A percentile compares a stretch with the other conserved stretches of the same genome.
Conservation (phyloP, 1,139 yeast genomes). For the Magnusiomyces sp. region DNA sequence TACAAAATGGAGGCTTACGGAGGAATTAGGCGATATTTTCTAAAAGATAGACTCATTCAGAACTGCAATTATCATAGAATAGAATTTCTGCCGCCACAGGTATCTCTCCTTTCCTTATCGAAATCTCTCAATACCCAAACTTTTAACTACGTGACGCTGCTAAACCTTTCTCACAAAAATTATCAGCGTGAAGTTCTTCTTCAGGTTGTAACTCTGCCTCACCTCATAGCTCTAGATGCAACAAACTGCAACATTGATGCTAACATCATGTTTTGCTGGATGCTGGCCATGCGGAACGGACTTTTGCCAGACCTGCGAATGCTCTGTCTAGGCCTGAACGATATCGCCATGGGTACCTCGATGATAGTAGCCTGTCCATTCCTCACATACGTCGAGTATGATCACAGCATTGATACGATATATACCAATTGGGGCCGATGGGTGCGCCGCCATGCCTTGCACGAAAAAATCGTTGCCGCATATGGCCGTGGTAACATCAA, state of each 20-base stretch:
- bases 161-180: not conserved
- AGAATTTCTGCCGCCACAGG: conserved; percentile 1
- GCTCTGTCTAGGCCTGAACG: not conserved
- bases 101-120: not conserved
- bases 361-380: not conserved
- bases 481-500: conserved; percentile 3
- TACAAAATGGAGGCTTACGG: conserved; percentile 1
- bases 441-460: not conserved
- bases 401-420: conserved; percentile 1
- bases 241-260: conserved; percentile 1
- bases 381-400: not conserved
- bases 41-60: not conserved
- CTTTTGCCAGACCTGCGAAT: conserved; percentile 1
- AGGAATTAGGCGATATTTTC: conserved; percentile 1
- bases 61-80: not conserved
- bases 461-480: not conserved
- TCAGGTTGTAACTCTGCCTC: not conserved
- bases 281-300: conserved; percentile 5
- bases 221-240: not conserved
- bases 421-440: not conserved
- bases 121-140: conserved; percentile 1
- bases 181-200: not conserved
- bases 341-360: not conserved
- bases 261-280: conserved; percentile 5
- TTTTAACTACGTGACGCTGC: conserved; percentile 2